Evolutionary conservation across 2,329 filamentous ascomycete species (phyloP).

Genomic region (Talaromyces sp.): DNA sequence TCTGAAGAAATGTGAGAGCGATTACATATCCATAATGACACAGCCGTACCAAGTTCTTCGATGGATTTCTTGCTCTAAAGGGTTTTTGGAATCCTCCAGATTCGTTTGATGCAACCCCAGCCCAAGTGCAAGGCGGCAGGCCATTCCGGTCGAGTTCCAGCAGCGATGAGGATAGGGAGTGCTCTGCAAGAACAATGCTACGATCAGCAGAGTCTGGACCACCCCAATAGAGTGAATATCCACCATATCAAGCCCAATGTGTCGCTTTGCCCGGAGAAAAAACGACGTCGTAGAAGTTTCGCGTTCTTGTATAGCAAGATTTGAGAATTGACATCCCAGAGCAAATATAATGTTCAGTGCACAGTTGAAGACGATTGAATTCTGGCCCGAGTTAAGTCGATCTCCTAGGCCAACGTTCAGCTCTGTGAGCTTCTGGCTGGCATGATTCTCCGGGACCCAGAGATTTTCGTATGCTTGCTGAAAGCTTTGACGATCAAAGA

Average conservation of each 20-base stretch:
- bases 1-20: no score
- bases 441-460: no score
- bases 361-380: slow-evolving; percentile 40
- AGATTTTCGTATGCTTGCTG: not conserved
- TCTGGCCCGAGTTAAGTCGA: not conserved
- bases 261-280: no score
- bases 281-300: slow-evolving; percentile 9
- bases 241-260: not conserved
- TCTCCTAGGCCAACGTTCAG: not conserved
- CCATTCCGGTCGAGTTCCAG: slow-evolving; percentile 46
- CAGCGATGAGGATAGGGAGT: slow-evolving; percentile 43
- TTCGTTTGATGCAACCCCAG: slow-evolving; percentile 42
- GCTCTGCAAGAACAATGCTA: slow-evolving; percentile 42
- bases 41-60: no score
- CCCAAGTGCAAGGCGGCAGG: slow-evolving; percentile 43
- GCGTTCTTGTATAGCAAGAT: slow-evolving; percentile 26
- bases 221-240: slow-evolving; percentile 26
- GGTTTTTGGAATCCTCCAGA: no score
- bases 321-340: slow-evolving; percentile 41
- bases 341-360: slow-evolving; percentile 48
- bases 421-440: not conserved
- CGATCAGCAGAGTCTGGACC: slow-evolving; percentile 43
- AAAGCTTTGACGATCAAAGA: not conserved
- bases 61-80: no score
- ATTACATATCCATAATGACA: no score